Conservation (phyloP, 495 filamentous ascomycete genomes). For the Podospora australis region DNA sequence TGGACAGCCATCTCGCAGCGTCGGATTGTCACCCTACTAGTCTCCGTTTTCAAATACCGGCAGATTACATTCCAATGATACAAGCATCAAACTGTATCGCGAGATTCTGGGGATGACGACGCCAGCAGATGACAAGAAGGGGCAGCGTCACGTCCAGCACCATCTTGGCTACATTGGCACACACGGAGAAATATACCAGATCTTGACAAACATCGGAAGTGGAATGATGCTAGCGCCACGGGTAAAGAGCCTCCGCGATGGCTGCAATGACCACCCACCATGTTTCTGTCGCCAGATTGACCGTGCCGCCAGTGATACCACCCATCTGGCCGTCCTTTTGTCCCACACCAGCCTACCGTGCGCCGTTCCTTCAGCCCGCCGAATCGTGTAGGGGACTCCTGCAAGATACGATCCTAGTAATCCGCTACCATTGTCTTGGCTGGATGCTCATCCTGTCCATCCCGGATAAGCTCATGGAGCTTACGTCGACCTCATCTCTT, state of each 20-base stretch:
- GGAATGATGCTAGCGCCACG: neutral
- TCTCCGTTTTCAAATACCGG: neutral
- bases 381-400: too few species aligned
- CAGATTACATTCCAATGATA: neutral
- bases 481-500: constrained; percentile 4
- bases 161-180: neutral
- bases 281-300: neutral
- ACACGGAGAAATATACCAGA: constrained; percentile 1
- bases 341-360: too few species aligned
- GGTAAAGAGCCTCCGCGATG: neutral
- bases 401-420: neutral
- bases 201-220: neutral
- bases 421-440: neutral
- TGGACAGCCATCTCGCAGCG: neutral
- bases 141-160: neutral
- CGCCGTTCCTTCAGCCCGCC: too few species aligned
- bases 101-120: constrained; percentile 2
- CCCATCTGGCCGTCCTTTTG: neutral
- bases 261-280: neutral
- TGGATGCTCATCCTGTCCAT: neutral
- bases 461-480: constrained; percentile 6
- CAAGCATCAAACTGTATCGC: neutral
- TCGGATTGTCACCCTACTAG: neutral
- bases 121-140: neutral
- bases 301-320: too few species aligned